Percentiles rank a stretch among this genome's conserved stretches.
These are phyloP conservation scores for Phascolomyces articulosus DNA, from an alignment of 371 early-diverging fungal genomes.

Conservation along the genomic window DNA sequence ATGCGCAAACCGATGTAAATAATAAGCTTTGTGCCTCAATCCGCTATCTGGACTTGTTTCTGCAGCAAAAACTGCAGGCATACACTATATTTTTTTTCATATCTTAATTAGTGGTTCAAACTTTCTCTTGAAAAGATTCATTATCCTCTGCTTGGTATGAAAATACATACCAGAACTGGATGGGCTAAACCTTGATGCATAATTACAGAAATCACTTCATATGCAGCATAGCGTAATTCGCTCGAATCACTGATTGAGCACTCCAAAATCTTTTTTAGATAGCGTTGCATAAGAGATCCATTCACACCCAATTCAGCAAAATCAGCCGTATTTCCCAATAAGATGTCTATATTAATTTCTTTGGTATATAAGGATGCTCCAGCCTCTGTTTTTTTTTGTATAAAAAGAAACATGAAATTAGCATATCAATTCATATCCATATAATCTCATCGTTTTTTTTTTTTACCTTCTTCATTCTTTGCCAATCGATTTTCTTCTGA, in stretches of 20 bases:
- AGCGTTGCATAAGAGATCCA: conserved; percentile 84
- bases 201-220: conserved; percentile 78
- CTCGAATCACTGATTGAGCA: conserved; percentile 59
- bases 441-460: no score
- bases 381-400: conserved; percentile 10
- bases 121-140: no score
- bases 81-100: conserved; percentile 60
- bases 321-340: conserved; percentile 80
- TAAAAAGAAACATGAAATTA: not conserved
- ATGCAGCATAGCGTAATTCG: conserved; percentile 62
- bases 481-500: conserved; percentile 60
- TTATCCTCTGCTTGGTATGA: not conserved
- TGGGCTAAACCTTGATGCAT: conserved; percentile 88
- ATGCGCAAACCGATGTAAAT: conserved; percentile 74
- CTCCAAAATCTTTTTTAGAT: conserved; percentile 70
- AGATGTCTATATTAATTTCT: conserved; percentile 67
- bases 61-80: conserved; percentile 86
- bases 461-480: conserved; percentile 43
- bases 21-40: conserved; percentile 70
- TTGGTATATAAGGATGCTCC: conserved; percentile 27
- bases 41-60: conserved; percentile 68
- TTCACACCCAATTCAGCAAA: conserved; percentile 85
- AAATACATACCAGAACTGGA: conserved; percentile 68
- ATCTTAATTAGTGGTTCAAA: no score
- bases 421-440: no score